Base-by-base conservation (phyloP, 257 asterid genomes). In the Cordia subcordata region DNA sequence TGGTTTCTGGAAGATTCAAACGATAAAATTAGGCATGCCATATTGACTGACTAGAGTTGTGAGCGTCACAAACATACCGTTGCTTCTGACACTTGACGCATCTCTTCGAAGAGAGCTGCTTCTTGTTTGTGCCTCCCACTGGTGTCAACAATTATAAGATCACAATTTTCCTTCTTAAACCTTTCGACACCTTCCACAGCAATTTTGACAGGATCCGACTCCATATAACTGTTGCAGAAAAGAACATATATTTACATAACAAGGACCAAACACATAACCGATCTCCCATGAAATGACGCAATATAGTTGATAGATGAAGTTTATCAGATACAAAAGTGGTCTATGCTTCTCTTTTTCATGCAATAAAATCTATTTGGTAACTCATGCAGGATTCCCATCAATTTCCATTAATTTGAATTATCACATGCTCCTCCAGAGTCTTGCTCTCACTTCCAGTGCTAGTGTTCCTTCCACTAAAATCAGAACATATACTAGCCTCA, bases 81-180 rank as follows among this genome's bases (percentile, higher is more conserved):
- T 67, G 97, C 96, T 83, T 89, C 97, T 44, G 96, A 82, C 69
- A 93, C 91, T 89, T 93, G 96, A 35, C 97, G 94, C 99, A 93
- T 93, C 83, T 93, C 99, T 73, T 93, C 97, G 76, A 93, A 88
- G 61, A 86, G 94, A 65, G 95, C 78, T 19, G 79, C 96, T 79
- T 93, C 97, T 70, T 88, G 99, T 78, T 89, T 93, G 88, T 93
- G 99, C 67, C 98, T 95, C 68, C 99, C 97, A 79, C 99, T 88
- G 54, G 96, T 93, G 61, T 93, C 99, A 72, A 93, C 86, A 68
- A 93, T 89, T 65, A 93, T 93, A 19, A 93, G 90, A 75, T 93
- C 99, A 69, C 89, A 86, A 62, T 83, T 89, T 72, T 86, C 94
- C 75, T 86, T 81, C 82, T 85, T 84, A 68, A 89, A 92, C 76